Evolutionary conservation across 164 flowering plant genomes (phyloP), one percentile per base, ranked within the genome.

Genomic region (Magnolia officinalis): DNA sequence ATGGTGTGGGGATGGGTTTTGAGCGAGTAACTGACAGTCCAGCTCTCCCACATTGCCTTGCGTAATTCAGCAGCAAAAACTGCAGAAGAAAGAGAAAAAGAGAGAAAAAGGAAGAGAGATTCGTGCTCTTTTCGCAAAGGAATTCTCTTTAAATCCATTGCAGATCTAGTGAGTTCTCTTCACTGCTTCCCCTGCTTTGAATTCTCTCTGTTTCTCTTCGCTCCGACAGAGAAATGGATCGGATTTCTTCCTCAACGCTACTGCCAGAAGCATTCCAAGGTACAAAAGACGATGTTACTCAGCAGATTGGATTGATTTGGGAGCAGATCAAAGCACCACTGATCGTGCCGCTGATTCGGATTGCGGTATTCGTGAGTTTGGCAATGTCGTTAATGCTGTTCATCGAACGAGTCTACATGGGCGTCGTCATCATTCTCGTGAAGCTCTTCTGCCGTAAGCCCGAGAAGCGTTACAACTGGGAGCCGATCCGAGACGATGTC

Each of bases 381-480:
- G 75, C 83, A 8, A 91, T 96, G 97, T 87, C 95, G 4, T 68
- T 94, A 18, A 94, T 96, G 99, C 89, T 96, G 19, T 92, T 96
- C 86, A 63, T 88, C 11, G 99, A 96, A 80, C 86, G 95, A 80
- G 80, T 93, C 45, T 96, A 94, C 73, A 96, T 96, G 98, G 99
- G 96, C 0, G 58, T 96, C 3, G 97, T 96, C 63, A 91, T 96
- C 50, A 69, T 86, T 58, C 84, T 92, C 1, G 89, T 92, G 10
- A 96, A 92, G 83, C 78, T 92, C 13, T 96, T 96, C 79, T 89
- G 97, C 84, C 82, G 91, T 64, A 96, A 96, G 78, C 99, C 99
- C 0, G 94, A 92, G 18, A 86, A 92, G 80, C 88, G 97, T 16
- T 96, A 96, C 86, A 92, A 90, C 6, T 96, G 88, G 87, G 91